These are phyloP conservation scores for Pyrenopolyporus hunteri DNA, from an alignment of 495 filamentous ascomycete species.

Conservation along the genomic window DNA sequence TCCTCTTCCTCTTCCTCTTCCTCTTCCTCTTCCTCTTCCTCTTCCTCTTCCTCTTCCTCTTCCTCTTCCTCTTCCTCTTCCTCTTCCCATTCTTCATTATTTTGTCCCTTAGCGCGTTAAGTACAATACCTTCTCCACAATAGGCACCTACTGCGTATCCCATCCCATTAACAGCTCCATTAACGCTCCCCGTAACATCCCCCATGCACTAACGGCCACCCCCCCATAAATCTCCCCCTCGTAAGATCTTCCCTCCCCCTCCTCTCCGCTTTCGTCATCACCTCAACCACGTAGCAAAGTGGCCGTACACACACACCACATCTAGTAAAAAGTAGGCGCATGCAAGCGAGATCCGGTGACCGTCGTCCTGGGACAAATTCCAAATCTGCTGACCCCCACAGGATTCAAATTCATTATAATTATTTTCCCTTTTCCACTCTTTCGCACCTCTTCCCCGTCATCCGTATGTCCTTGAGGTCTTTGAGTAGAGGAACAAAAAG, in stretches of 20 bases:
- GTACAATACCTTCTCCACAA: too few species aligned
- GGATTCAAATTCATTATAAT: constrained; percentile 8
- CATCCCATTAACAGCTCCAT: background rate
- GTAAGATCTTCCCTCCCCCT: constrained; percentile 5
- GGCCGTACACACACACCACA: background rate
- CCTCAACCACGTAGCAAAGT: constrained; percentile 23
- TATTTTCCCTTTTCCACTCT: background rate
- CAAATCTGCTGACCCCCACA: constrained; percentile 25
- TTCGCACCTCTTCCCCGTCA: background rate
- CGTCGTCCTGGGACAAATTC: constrained; percentile 26
- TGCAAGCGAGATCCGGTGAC: constrained; percentile 36
- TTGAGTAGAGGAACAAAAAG: background rate
- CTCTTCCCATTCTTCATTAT: too few species aligned
- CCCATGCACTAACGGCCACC: background rate
- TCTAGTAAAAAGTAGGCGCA: constrained; percentile 4
- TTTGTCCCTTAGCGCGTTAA: too few species aligned
- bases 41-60: too few species aligned
- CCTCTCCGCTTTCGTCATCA: constrained; percentile 29
- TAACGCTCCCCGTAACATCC: background rate
- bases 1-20: too few species aligned
- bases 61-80: too few species aligned
- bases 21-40: too few species aligned
- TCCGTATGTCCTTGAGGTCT: background rate
- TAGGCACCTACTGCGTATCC: too few species aligned
- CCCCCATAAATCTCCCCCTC: constrained; percentile 19